Evolutionary conservation across 1,139 yeast genomes (phyloP).

Genomic region (Sugiyamaella castrensis): DNA sequence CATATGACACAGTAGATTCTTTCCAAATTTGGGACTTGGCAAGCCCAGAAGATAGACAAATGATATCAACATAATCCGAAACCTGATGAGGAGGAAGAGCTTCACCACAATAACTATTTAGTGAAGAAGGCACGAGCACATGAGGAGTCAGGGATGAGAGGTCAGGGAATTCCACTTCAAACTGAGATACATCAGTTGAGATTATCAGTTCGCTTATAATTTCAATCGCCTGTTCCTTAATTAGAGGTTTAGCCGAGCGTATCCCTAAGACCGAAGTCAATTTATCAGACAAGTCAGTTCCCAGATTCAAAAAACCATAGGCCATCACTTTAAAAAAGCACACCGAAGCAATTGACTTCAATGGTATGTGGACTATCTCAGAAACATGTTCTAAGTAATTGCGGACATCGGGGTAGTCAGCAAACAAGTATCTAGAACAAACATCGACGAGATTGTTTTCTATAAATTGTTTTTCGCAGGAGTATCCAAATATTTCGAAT

Average conservation of each 20-base stretch:
- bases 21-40: too few species aligned
- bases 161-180: background rate
- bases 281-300: too few species aligned
- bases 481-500: constrained; percentile 39
- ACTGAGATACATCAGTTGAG: constrained; percentile 4
- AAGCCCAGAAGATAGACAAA: too few species aligned
- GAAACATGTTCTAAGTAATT: constrained; percentile 12
- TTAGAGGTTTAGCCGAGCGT: background rate
- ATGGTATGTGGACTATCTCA: constrained; percentile 3
- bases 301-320: constrained; percentile 11
- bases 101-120: too few species aligned
- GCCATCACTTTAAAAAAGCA: constrained; percentile 19
- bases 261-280: background rate
- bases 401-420: constrained; percentile 16
- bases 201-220: constrained; percentile 2
- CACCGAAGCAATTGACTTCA: background rate
- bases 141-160: too few species aligned
- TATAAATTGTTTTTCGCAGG: constrained; percentile 32
- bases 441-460: constrained; percentile 29
- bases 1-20: too few species aligned
- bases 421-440: constrained; percentile 2
- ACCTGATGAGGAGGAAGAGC: too few species aligned
- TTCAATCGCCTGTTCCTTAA: constrained; percentile 7
- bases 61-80: too few species aligned
- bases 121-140: too few species aligned